Evolutionary conservation across 2,329 filamentous ascomycete species (phyloP), one percentile per base, ranked within the genome.

Genomic region (Acrodontium crateriforme): DNA sequence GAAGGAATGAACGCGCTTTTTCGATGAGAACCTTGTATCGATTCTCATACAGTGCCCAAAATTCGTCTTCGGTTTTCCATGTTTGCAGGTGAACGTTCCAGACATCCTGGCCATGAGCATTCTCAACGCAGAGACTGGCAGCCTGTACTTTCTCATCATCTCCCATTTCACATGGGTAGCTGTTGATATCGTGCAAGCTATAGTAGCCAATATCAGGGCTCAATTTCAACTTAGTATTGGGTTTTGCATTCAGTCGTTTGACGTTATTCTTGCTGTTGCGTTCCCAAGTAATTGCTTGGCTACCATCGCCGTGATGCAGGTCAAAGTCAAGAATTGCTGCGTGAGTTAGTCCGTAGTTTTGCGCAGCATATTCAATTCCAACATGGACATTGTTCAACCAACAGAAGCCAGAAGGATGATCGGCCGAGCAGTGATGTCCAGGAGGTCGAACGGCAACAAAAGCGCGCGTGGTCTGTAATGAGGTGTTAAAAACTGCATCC

Each of bases 321-420:
- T 93, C 83, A 49, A 92, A 87, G 49, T 93, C 84, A 39, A 92
- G 73, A 36, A 92, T 95, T 8, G 83, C 89, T 0, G 85, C 87
- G 52, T 98, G 89, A 0, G 87, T 95, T 16, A 95, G 60, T 1
- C 79, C 84, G 47, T 98, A 79, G 20, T 69, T 70, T 37, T 87
- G 71, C 12, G 82, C 76, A 8, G 77, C 87, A 52, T 98, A 81
- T 53, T 91, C 80, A 39, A 98, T 93, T 1, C 87, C 89, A 13
- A 98, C 82, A 49, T 95, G 87, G 1, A 98, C 84, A 49, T 98
- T 98, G 54, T 98, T 98, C 27, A 98, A 60, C 87, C 89, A 98
- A 59, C 89, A 98, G 50, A 98, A 98, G 0, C 89, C 89, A 2
- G 87, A 94, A 0, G 89, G 89, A 44, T 78, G 77, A 27, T 78